Base-by-base conservation (phyloP, 2,329 filamentous ascomycete genomes). In the Allantophomopsis lycopodina region DNA sequence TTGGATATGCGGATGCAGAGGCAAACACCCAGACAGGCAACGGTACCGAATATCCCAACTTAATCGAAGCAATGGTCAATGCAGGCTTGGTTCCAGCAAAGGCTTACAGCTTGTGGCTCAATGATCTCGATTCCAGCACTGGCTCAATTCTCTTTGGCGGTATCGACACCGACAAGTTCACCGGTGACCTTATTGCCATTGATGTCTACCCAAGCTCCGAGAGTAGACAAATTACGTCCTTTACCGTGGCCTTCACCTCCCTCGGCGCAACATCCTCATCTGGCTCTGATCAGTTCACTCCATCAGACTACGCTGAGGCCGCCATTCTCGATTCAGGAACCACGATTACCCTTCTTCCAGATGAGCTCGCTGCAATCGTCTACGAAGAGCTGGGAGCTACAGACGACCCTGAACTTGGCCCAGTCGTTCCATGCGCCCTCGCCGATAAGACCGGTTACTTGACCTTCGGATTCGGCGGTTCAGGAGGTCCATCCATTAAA, bases 271-370 rank as follows among this genome's bases (percentile, higher is more conserved):
- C 49, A 32, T 48, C 43, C 37, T 50, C 48, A 21, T 51, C 51
- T 7, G 73, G 73, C 10, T 62, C 54, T 37, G 52, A 54, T 40
- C 44, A 49, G 23, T 41, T 57, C 20, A 56, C 53, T 5, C 38
- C 50, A 4, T 16, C 41, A 8, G 47, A 50, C 42, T 60, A 59
- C 32, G 57, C 76, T 0, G 54, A 64, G 7, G 56, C 64, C 20
- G 65, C 72, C 21, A 66, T 77, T 37, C 65, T 83, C 18, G 78
- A 83, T 57, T 78, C 73, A 12, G 81, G 81, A 41, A 79, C 73
- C 44, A 80, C 74, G 33, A 61, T 83, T 40, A 79, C 72, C 55
- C 74, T 79, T 45, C 66, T 86, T 2, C 81, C 81, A 2, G 60
- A 71, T 43, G 51, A 61, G 23, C 56, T 82, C 42, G 68, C 73